A percentile compares a stretch with the other conserved stretches of the same genome.
phyloP scores from a whole-genome alignment of 345 rosid species.

The Ceriops zippeliana region DNA sequence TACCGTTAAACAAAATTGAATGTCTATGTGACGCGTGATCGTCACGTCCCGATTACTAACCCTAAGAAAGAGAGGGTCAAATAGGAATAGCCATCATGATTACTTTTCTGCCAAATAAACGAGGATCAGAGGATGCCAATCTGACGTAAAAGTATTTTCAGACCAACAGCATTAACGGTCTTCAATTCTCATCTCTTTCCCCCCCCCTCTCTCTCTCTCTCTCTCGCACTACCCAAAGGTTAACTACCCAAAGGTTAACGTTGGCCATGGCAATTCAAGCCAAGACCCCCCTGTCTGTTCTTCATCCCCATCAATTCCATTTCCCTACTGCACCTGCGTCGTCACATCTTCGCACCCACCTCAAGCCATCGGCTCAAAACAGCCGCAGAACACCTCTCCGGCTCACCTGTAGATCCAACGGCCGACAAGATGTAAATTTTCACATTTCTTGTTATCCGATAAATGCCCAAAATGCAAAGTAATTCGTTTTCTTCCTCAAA shows the following conservation, averaged over 20 bases:
- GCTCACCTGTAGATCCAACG: constrained; percentile 44
- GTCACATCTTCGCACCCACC: constrained; percentile 5
- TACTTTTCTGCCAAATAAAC: neutral
- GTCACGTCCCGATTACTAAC: no score
- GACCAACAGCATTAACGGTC: constrained; percentile 23
- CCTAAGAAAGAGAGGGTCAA: no score
- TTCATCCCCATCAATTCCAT: constrained; percentile 22
- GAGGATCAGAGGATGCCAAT: constrained; percentile 40
- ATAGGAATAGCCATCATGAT: no score
- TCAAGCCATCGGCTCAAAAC: constrained; percentile 13
- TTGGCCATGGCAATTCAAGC: constrained; percentile 41
- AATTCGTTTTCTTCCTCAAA: neutral
- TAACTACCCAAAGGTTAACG: neutral
- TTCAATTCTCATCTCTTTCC: neutral
- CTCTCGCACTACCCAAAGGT: neutral
- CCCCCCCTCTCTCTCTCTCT: neutral
- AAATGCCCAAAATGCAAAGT: no score
- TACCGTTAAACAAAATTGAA: no score
- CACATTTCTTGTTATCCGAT: neutral
- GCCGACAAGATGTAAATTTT: constrained; percentile 40
- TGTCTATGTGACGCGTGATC: no score
- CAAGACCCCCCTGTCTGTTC: constrained; percentile 10
- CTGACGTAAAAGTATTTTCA: constrained; percentile 12
- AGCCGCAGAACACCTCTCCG: constrained; percentile 26
- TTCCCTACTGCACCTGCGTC: constrained; percentile 15